These are phyloP conservation scores for Rubus parviflorus DNA, from an alignment of 306 rosid genomes.

Conservation along the genomic window DNA sequence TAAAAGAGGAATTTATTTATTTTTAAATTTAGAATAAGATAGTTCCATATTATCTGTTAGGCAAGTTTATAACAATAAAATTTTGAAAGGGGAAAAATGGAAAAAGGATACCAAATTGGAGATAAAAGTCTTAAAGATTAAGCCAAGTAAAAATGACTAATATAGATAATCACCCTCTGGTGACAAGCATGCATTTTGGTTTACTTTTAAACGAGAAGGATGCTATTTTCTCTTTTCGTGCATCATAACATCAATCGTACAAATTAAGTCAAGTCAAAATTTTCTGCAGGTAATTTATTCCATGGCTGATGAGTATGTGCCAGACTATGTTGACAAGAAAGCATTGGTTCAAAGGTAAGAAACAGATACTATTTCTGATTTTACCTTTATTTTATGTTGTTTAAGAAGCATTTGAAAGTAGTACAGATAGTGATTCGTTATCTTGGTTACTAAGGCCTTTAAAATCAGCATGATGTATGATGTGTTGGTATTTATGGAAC, in stretches of 20 bases:
- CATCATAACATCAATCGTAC: neutral
- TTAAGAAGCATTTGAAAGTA: neutral
- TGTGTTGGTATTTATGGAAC: constrained; percentile 16
- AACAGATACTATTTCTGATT: constrained; percentile 16
- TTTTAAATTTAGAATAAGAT: neutral
- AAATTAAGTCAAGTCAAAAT: neutral
- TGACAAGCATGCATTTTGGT: neutral
- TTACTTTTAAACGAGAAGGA: neutral
- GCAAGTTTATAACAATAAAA: neutral
- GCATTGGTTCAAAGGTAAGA: constrained; percentile 80
- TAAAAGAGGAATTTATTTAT: neutral
- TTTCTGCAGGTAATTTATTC: constrained; percentile 78
- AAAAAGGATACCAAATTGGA: neutral
- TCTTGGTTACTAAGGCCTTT: neutral
- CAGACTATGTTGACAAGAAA: constrained; percentile 91
- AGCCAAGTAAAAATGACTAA: neutral
- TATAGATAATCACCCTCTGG: neutral
- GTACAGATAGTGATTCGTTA: neutral
- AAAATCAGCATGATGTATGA: neutral
- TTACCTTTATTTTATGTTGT: neutral
- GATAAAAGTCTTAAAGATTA: constrained; percentile 6
- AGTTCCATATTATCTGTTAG: neutral
- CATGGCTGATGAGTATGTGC: constrained; percentile 95
- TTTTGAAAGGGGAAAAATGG: neutral
- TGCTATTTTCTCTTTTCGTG: neutral